phyloP scores from a whole-genome alignment of 352 stramenopile species.

The Phytophthora cajani region DNA sequence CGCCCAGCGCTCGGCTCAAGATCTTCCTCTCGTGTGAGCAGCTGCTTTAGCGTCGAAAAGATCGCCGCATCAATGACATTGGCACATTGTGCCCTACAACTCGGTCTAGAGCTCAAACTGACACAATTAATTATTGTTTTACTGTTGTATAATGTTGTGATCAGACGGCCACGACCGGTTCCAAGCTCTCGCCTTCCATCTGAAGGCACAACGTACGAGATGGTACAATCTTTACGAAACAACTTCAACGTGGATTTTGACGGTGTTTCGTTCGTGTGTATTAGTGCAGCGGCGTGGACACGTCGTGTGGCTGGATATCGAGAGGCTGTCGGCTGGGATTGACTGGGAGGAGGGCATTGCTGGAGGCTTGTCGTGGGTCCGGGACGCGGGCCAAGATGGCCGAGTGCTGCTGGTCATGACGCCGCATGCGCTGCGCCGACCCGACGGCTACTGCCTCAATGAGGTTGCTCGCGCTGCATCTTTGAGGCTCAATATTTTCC shows the following conservation, averaged over 20 bases:
- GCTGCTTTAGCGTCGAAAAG: slow-evolving; percentile 1
- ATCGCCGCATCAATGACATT: neutral
- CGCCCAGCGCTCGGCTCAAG: slow-evolving; percentile 57
- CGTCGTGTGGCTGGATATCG: slow-evolving; percentile 75
- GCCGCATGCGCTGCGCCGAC: slow-evolving; percentile 71
- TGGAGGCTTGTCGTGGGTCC: slow-evolving; percentile 65
- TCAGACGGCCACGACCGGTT: slow-evolving; percentile 80
- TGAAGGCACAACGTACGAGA: slow-evolving; percentile 65
- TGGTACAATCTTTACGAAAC: neutral
- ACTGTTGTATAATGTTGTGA: neutral
- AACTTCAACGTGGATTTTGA: neutral
- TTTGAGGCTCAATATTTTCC: slow-evolving; percentile 73
- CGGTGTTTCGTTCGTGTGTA: slow-evolving; percentile 13
- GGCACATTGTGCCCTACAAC: neutral
- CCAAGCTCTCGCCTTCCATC: slow-evolving; percentile 71
- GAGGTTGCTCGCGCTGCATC: slow-evolving; percentile 73
- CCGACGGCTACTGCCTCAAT: slow-evolving; percentile 83
- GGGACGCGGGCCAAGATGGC: slow-evolving; percentile 72
- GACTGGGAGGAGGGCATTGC: slow-evolving; percentile 85
- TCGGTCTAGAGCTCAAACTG: neutral
- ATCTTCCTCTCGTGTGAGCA: slow-evolving; percentile 78
- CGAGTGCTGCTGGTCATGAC: slow-evolving; percentile 84
- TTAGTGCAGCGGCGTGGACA: slow-evolving; percentile 71
- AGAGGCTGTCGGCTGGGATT: slow-evolving; percentile 69
- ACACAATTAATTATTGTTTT: neutral